Conservation (phyloP, 1,284 basidiomycete genomes). For the Wolfiporia cocos region DNA sequence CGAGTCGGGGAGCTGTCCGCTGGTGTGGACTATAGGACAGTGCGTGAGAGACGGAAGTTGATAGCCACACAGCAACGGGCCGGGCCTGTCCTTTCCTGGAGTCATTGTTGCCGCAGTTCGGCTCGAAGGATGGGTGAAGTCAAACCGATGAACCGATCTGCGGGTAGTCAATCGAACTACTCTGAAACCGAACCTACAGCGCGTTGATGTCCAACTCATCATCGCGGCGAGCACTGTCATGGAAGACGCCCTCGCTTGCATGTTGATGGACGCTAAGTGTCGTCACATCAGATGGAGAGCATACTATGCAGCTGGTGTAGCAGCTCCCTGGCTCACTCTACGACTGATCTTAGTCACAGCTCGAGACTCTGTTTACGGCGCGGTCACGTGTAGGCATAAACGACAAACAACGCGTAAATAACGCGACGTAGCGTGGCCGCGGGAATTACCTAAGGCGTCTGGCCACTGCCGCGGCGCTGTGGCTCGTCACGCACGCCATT, state of each 20-base stretch:
- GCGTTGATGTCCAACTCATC: not conserved
- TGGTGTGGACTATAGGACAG: not conserved
- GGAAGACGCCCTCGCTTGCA: not conserved
- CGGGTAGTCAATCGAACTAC: no score
- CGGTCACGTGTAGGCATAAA: slow-evolving; percentile 2
- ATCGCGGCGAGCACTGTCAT: not conserved
- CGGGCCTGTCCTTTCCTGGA: no score
- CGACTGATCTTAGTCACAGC: not conserved
- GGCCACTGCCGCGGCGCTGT: not conserved
- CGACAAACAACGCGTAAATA: slow-evolving; percentile 4
- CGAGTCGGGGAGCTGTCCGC: not conserved
- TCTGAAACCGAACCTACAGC: no score
- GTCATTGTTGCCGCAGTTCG: no score
- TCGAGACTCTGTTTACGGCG: not conserved
- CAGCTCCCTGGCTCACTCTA: no score
- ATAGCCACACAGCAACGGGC: no score
- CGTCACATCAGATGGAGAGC: no score
- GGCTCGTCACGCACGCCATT: not conserved
- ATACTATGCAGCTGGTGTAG: no score
- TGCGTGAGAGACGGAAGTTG: slow-evolving; percentile 2
- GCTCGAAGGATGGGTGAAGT: no score
- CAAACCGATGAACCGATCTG: no score
- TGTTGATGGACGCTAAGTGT: not conserved
- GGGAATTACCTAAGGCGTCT: slow-evolving; percentile 2
- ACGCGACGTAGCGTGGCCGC: no score